A percentile compares a stretch with the other conserved stretches of the same genome.
These are phyloP conservation scores for Anacardium occidentale DNA, from an alignment of 345 rosid species.

Conservation along the genomic window DNA sequence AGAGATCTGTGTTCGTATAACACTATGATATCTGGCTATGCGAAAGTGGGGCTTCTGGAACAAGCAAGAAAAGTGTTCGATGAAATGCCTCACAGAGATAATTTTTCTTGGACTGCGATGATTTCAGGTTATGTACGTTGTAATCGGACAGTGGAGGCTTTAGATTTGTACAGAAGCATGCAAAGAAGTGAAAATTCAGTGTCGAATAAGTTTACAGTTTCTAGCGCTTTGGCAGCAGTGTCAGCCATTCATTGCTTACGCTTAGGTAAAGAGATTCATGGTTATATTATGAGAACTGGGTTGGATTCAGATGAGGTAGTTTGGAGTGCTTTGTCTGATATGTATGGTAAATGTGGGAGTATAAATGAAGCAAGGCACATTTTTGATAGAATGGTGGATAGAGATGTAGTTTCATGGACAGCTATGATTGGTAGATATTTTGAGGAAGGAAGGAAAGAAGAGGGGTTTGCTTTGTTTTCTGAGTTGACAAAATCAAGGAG, in stretches of 20 bases:
- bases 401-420: constrained; percentile 87
- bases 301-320: constrained; percentile 84
- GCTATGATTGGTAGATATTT: constrained; percentile 80
- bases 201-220: constrained; percentile 60
- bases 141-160: constrained; percentile 52
- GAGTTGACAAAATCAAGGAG: constrained; percentile 51
- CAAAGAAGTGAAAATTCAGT: constrained; percentile 33
- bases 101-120: constrained; percentile 90
- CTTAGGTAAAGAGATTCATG: constrained; percentile 79
- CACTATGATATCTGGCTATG: constrained; percentile 61
- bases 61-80: constrained; percentile 68
- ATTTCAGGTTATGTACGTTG: constrained; percentile 67
- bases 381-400: constrained; percentile 57
- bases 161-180: constrained; percentile 51
- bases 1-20: constrained; percentile 88
- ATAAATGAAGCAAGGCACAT: constrained; percentile 65
- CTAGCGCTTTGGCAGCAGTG: constrained; percentile 72
- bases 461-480: constrained; percentile 64
- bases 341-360: constrained; percentile 91
- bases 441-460: constrained; percentile 53
- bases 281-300: constrained; percentile 56
- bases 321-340: constrained; percentile 83
- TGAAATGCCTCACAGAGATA: constrained; percentile 76
- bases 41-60: constrained; percentile 45
- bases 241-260: constrained; percentile 54